A percentile compares a stretch with the other conserved stretches of the same genome.
Conservation (phyloP, 1,139 yeast genomes). For the Hansenula lynferdii region DNA sequence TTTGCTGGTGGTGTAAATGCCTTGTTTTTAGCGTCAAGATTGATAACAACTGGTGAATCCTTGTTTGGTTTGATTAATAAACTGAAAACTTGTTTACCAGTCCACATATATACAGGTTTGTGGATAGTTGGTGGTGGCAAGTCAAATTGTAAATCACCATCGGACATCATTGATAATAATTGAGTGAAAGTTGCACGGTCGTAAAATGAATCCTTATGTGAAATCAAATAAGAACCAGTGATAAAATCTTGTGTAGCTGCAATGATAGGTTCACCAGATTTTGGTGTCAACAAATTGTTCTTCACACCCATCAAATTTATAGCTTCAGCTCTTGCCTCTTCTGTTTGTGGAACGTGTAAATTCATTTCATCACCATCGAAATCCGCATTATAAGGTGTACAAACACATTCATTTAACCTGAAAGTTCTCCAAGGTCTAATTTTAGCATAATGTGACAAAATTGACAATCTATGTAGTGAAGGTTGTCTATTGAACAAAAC, state of each 20-base stretch:
- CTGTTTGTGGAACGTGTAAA: conserved; percentile 97
- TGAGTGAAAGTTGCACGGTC: conserved; percentile 85
- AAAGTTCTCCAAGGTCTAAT: conserved; percentile 98
- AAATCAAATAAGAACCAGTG: conserved; percentile 89
- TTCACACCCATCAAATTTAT: conserved; percentile 98
- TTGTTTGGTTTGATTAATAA: conserved; percentile 80
- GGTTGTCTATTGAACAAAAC: conserved; percentile 98
- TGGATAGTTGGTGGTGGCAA: conserved; percentile 92
- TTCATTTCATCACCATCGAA: conserved; percentile 99
- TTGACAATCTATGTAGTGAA: conserved; percentile 90
- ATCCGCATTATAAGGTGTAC: conserved; percentile 99
- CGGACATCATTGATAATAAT: conserved; percentile 92
- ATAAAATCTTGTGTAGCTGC: conserved; percentile 99
- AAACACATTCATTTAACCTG: conserved; percentile 96
- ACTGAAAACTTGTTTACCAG: conserved; percentile 95
- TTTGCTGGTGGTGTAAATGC: conserved; percentile 75
- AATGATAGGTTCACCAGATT: conserved; percentile 98
- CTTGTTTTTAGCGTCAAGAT: conserved; percentile 91
- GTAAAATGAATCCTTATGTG: conserved; percentile 89
- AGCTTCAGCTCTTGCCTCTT: conserved; percentile 98
- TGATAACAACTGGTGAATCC: conserved; percentile 72
- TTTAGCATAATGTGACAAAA: conserved; percentile 92
- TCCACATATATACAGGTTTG: conserved; percentile 90
- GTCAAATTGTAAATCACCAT: conserved; percentile 83
- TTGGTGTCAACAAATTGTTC: conserved; percentile 89